These are phyloP conservation scores for Melampsora americana DNA, from an alignment of 1,284 basidiomycete species.

Conservation along the genomic window DNA sequence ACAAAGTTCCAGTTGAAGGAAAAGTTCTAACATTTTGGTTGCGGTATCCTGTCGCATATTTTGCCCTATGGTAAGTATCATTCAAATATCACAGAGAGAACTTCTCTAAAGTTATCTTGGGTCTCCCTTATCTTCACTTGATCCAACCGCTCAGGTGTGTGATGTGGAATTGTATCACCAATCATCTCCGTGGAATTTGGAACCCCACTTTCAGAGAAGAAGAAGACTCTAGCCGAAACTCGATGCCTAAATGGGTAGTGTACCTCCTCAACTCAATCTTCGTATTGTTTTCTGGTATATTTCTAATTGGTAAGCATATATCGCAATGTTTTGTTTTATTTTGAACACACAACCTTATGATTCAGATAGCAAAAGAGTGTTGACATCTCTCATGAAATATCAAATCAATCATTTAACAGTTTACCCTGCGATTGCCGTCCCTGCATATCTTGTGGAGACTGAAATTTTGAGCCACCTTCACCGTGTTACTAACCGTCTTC, in stretches of 20 bases:
- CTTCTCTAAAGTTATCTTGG: neutral
- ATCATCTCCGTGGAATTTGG: neutral
- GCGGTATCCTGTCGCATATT: neutral
- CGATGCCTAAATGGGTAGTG: constrained; percentile 6
- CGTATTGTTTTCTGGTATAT: neutral
- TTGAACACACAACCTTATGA: neutral
- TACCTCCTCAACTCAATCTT: neutral
- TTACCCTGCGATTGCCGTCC: neutral
- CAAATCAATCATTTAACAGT: neutral
- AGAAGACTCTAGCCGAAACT: neutral
- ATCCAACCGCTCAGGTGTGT: neutral
- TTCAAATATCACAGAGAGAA: neutral
- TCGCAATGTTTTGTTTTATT: neutral
- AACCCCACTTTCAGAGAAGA: neutral
- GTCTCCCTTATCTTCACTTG: neutral
- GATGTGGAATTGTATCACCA: neutral
- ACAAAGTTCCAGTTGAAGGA: neutral
- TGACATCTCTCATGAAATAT: too few relatives aligned
- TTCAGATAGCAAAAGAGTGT: too few relatives aligned
- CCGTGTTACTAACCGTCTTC: neutral
- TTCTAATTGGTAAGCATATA: neutral
- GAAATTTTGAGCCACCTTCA: neutral
- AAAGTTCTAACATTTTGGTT: neutral
- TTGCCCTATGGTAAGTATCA: neutral
- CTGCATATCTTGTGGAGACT: neutral